Base-by-base conservation (phyloP, 768 basidiomycete genomes). In the Mycena belliarum region DNA sequence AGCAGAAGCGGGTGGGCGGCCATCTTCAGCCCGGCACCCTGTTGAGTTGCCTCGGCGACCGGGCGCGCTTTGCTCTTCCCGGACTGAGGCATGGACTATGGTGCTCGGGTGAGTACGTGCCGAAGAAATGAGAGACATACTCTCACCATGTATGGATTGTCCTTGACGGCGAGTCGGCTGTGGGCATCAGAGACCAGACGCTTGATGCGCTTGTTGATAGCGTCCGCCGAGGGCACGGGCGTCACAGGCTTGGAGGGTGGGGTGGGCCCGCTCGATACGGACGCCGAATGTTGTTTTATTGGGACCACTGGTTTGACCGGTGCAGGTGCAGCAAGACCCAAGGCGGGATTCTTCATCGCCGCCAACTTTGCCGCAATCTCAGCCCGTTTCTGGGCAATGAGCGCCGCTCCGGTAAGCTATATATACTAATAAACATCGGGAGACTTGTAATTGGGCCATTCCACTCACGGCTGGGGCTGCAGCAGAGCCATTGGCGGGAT, bases 351-450 rank as follows among this genome's bases (percentile, higher is more conserved):
- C 69, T 81, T 84, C 81, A 92, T 87, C 2, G 86, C 85, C 3
- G 93, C 93, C 23, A 91, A 79, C 70, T 93, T 94, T 16, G 93
- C 93, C 12, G 88, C 81, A 60, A 95, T 87, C 71, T 93, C 89
- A 7, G 91, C 90, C 37, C 87, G 81, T 72, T 91, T 91, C 73
- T 89, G 88, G 21, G 88, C 87, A 52, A 93, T 92, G 65, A 91
- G 81, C 28, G 82, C 88, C 63, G 84, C 82, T 60, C 76, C 76
- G 33, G 81, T 76, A 12, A 79, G 57, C 81, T 85, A 57, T 26
- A 57, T 26, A 33, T 49, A 21, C 43, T 8, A 48, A 25, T 57
- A 20, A 40, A 49, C 52, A 26, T 66, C 42, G 20, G 57, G 49
- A 18, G n/a, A 4, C 25, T 8, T 29, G 37, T 48, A 28, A 32